These are phyloP conservation scores for Biscogniauxia marginata DNA, from an alignment of 2,329 filamentous ascomycete species.

Conservation along the genomic window DNA sequence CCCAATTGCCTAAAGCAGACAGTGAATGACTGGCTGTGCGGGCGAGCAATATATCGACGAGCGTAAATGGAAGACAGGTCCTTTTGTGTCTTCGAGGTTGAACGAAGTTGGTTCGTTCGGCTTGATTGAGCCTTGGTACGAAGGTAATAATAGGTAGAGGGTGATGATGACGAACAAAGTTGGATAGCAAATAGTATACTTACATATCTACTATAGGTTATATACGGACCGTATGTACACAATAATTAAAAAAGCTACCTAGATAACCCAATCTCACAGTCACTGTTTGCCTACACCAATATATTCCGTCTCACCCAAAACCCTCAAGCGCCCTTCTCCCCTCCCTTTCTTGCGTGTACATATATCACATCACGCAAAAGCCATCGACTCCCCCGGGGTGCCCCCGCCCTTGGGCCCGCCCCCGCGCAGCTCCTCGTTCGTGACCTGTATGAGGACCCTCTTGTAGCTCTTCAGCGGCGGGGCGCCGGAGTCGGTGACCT, in stretches of 20 bases:
- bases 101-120: too few species aligned
- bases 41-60: background rate
- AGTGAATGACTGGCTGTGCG: background rate
- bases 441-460: background rate
- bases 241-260: too few species aligned
- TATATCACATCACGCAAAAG: background rate
- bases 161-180: too few species aligned
- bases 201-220: too few species aligned
- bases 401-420: background rate
- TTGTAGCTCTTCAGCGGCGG: background rate
- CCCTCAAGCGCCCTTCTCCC: background rate
- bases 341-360: background rate
- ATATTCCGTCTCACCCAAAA: background rate
- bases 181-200: too few species aligned
- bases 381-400: background rate
- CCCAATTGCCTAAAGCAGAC: background rate
- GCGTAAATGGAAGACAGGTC: too few species aligned
- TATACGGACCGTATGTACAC: too few species aligned
- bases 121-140: too few species aligned
- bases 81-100: too few species aligned
- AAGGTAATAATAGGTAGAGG: too few species aligned
- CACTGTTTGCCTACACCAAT: too few species aligned
- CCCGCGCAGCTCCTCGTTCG: background rate
- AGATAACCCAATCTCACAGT: too few species aligned
- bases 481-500: background rate